Evolutionary conservation across 73 alveolate species (phyloP).

Genomic region (Paramecium sexaurelia): DNA sequence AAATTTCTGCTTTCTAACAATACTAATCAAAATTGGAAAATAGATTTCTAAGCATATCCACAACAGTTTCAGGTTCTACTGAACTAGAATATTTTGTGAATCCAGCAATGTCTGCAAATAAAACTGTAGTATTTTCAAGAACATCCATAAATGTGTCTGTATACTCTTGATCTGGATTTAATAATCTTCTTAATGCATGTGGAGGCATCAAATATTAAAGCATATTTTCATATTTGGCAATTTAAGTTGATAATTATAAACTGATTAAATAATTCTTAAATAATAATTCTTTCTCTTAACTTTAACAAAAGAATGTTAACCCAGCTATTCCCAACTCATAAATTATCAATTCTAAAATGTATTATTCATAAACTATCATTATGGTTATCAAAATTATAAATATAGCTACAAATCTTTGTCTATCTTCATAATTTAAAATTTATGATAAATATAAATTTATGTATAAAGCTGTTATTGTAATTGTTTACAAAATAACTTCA

Average conservation of each 20-base stretch:
- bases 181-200: slow-evolving; percentile 23
- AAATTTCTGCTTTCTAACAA: slow-evolving; percentile 88
- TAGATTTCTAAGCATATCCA: slow-evolving; percentile 86
- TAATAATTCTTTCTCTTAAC: neutral
- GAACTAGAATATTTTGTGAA: slow-evolving; percentile 82
- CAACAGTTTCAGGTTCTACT: slow-evolving; percentile 88
- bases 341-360: neutral
- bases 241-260: slow-evolving; percentile 3
- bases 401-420: neutral
- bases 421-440: neutral
- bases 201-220: slow-evolving; percentile 14
- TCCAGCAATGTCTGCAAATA: slow-evolving; percentile 94
- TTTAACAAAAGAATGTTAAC: neutral
- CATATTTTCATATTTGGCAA: neutral
- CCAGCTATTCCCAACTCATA: neutral
- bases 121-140: slow-evolving; percentile 86
- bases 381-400: neutral
- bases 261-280: slow-evolving; percentile 25
- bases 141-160: slow-evolving; percentile 80
- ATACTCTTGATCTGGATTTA: neutral
- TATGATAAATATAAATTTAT: neutral
- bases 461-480: neutral
- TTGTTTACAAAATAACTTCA: neutral
- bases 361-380: slow-evolving; percentile 8
- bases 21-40: slow-evolving; percentile 93